Percentiles rank a stretch among this genome's conserved stretches.
These are phyloP conservation scores for Suillus plorans DNA, from an alignment of 768 basidiomycete species.

Conservation along the genomic window DNA sequence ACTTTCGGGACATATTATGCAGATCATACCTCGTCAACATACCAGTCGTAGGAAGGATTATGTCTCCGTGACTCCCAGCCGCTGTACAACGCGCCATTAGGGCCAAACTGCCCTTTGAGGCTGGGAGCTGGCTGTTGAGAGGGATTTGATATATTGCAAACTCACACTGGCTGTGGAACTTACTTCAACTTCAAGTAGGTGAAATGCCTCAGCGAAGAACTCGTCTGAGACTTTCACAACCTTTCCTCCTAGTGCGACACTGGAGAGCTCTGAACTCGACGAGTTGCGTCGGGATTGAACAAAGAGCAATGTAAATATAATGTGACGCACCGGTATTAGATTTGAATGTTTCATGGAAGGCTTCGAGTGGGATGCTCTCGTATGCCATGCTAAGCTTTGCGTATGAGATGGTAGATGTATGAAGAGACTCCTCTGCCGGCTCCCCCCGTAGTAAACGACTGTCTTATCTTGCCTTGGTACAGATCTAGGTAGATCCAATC, in stretches of 20 bases:
- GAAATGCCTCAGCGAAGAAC: conserved; percentile 87
- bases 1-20: not conserved
- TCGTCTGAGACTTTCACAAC: conserved; percentile 86
- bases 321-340: conserved; percentile 47
- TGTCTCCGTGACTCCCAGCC: conserved; percentile 96
- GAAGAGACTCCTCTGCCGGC: not conserved
- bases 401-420: not conserved
- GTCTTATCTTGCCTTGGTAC: not conserved
- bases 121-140: conserved; percentile 71
- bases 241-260: conserved; percentile 75
- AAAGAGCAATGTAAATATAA: not conserved
- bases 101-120: conserved; percentile 95
- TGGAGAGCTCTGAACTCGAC: conserved; percentile 73
- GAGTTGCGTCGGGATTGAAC: not conserved
- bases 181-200: conserved; percentile 83
- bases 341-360: conserved; percentile 48
- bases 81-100: conserved; percentile 90
- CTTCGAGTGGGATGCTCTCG: conserved; percentile 43
- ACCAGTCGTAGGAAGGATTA: conserved; percentile 90
- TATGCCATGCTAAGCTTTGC: conserved; percentile 37
- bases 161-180: conserved; percentile 15
- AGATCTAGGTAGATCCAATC: not conserved
- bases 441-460: not conserved
- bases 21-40: conserved; percentile 10
- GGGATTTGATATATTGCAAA: not conserved